phyloP scores from a whole-genome alignment of 345 rosid species.

The Rhizophora mangle region DNA sequence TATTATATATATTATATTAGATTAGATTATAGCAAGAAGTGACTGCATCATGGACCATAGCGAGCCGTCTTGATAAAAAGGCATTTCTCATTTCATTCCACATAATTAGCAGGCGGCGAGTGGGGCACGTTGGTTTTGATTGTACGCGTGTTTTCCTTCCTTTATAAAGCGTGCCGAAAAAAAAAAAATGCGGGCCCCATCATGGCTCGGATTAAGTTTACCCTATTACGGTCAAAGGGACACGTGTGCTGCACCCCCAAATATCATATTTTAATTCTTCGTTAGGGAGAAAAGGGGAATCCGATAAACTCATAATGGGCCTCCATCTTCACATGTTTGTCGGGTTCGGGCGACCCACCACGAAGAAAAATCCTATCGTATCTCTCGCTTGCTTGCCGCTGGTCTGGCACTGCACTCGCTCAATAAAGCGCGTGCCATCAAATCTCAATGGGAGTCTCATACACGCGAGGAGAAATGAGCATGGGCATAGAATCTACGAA shows the following conservation, averaged over 20 bases:
- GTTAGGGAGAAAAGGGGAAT: no score
- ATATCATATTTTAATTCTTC: neutral
- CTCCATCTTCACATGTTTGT: constrained; percentile 2
- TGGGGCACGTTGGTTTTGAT: constrained; percentile 35
- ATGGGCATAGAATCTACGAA: neutral
- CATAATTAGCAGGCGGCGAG: constrained; percentile 55
- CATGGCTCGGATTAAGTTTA: constrained; percentile 24
- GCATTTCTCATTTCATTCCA: constrained; percentile 11
- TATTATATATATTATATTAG: no score
- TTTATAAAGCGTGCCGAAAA: constrained; percentile 37
- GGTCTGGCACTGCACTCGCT: constrained; percentile 6
- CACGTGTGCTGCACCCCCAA: neutral
- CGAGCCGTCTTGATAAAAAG: constrained; percentile 39
- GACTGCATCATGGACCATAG: neutral
- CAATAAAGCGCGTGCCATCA: neutral
- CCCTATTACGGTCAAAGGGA: neutral
- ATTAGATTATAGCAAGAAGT: no score
- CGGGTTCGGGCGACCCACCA: constrained; percentile 16
- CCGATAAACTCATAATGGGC: constrained; percentile 17
- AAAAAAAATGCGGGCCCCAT: constrained; percentile 11
- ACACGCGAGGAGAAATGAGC: neutral
- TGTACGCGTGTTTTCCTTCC: constrained; percentile 40
- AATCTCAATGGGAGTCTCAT: neutral
- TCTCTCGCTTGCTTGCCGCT: neutral
- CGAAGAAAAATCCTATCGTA: constrained; percentile 12